These are phyloP conservation scores for Oryza officinalis DNA, from an alignment of 176 grass and related monocot genomes.

Conservation along the genomic window DNA sequence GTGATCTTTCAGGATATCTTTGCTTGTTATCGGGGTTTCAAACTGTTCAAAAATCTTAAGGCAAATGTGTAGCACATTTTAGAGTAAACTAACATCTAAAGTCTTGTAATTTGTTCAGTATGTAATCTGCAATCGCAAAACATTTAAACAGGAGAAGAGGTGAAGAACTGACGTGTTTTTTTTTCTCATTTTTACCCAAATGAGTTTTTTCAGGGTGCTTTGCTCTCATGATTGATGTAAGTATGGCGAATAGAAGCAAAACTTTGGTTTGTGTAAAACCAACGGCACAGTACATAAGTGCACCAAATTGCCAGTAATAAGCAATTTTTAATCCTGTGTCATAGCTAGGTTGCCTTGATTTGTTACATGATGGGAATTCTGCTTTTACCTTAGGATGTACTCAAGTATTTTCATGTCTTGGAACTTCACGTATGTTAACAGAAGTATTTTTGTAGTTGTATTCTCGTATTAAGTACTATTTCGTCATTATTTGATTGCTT, in stretches of 20 bases:
- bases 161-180: neutral
- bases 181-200: neutral
- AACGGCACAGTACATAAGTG: neutral
- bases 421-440: neutral
- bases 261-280: neutral
- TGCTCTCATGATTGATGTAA: neutral
- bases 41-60: constrained; percentile 3
- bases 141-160: neutral
- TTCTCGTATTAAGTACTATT: neutral
- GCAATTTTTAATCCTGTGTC: neutral
- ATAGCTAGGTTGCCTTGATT: neutral
- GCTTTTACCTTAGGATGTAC: neutral
- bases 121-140: constrained; percentile 8
- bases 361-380: neutral
- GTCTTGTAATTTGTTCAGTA: neutral
- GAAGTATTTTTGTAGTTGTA: neutral
- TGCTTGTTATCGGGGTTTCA: neutral
- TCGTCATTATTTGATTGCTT: neutral
- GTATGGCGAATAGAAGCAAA: neutral
- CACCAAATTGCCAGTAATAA: neutral
- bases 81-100: constrained; percentile 4
- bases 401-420: no score
- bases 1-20: neutral
- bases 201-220: neutral
- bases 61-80: constrained; percentile 2